phyloP scores from a whole-genome alignment of 176 grass and related monocot genomes.

The Lolium rigidum region DNA sequence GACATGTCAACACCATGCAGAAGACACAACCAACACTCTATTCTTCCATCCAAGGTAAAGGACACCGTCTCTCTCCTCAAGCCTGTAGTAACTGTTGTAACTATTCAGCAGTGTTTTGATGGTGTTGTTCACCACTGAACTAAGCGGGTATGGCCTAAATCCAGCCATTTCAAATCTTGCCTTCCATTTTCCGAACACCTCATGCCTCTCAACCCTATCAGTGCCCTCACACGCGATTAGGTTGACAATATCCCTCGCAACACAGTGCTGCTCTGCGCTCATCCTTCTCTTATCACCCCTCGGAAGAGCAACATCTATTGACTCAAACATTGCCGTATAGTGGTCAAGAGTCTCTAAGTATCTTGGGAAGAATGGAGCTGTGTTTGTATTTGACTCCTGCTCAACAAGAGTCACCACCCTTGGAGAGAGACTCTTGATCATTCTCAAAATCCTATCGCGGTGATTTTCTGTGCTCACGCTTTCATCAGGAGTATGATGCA shows the following conservation, averaged over 20 bases:
- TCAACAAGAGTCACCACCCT: constrained; percentile 67
- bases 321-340: constrained; percentile 75
- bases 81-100: constrained; percentile 55
- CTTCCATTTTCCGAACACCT: constrained; percentile 64
- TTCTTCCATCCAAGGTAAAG: constrained; percentile 69
- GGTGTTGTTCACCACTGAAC: constrained; percentile 60
- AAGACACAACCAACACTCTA: constrained; percentile 63
- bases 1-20: constrained; percentile 55
- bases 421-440: constrained; percentile 74
- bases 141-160: constrained; percentile 53
- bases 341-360: constrained; percentile 73
- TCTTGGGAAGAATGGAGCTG: constrained; percentile 69
- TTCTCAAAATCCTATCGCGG: constrained; percentile 73
- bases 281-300: constrained; percentile 70
- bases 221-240: constrained; percentile 70
- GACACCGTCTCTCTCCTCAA: constrained; percentile 53
- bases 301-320: constrained; percentile 63
- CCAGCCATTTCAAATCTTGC: constrained; percentile 58
- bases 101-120: constrained; percentile 43
- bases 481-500: constrained; percentile 82
- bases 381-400: constrained; percentile 83
- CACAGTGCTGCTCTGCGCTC: constrained; percentile 72
- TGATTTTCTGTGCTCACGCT: constrained; percentile 74
- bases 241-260: constrained; percentile 86
- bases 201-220: constrained; percentile 71